These are phyloP conservation scores for Claviceps spartinae DNA, from an alignment of 2,329 filamentous ascomycete genomes.

Conservation along the genomic window DNA sequence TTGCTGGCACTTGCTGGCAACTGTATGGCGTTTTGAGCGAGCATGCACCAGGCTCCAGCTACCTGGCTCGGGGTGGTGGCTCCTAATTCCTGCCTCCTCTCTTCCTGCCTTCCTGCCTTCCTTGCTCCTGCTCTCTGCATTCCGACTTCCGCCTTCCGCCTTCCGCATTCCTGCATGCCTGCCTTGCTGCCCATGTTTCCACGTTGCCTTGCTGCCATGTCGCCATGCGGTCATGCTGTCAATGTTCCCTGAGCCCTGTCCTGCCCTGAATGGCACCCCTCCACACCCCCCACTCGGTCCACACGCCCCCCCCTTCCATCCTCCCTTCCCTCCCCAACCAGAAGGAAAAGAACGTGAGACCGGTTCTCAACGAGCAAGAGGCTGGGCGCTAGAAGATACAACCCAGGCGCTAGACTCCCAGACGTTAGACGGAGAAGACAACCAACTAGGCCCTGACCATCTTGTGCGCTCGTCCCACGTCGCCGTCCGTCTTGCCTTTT, in stretches of 20 bases:
- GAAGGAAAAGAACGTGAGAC: conserved; percentile 2
- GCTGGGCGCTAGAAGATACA: background rate
- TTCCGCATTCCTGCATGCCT: conserved; percentile 3
- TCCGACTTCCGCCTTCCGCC: background rate
- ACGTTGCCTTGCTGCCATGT: background rate
- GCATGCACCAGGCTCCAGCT: background rate
- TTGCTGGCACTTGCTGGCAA: too few species aligned
- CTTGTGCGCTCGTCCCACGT: conserved; percentile 11
- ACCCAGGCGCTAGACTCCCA: background rate
- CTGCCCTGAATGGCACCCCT: background rate
- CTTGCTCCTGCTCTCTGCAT: background rate
- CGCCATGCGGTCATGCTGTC: conserved; percentile 2
- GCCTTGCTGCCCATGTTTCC: background rate
- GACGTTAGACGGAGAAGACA: background rate
- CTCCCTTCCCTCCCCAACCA: background rate
- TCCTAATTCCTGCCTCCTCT: background rate
- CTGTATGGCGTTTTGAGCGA: too few species aligned
- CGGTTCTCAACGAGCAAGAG: background rate
- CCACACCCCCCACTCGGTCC: background rate
- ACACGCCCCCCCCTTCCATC: background rate
- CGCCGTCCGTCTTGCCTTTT: conserved; percentile 9
- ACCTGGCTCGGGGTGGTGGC: background rate
- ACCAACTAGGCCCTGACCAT: conserved; percentile 7
- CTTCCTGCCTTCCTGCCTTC: background rate
- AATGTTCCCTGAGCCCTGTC: background rate